Base-by-base conservation (phyloP, 2,329 filamentous ascomycete genomes). In the Pyricularia sp. region DNA sequence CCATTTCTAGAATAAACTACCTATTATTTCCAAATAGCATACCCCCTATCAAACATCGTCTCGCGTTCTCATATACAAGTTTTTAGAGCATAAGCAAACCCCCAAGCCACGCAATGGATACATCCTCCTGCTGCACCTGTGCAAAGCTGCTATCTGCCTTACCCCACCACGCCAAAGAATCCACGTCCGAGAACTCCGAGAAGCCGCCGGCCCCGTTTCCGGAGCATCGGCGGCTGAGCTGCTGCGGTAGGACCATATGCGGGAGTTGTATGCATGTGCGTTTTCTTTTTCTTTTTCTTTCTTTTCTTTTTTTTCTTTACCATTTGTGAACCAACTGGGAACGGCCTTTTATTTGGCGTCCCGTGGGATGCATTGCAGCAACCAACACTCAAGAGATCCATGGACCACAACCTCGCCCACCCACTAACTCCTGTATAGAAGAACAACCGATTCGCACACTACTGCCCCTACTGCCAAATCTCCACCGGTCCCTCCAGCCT, bases 381-480 rank as follows among this genome's bases (percentile, higher is more conserved):
- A 36, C 33, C n/a, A n/a, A 36, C 33, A 12, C n/a, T n/a, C n/a
- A 5, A 36, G 33, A 36, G 33, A 36, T 36, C 33, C 12, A 2
- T 14, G 11, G 11, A 11, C 33, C 12, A 2, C 33, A 6, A 42
- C 3, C 12, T 17, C 33, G 33, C 14, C 17, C 33, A 42, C 14
- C 33, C 14, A 42, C 33, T 42, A 14, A 42, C 33, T 42, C 12
- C 12, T 12, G 12, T 25, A n/a, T 55, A 88, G 86, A 79, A 85
- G 65, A 93, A 93, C 76, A 80, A 83, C 33, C 87, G 91, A 59
- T 93, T 92, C 78, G 84, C 85, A 68, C 80, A 82, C 42, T 88
- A 87, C 76, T 88, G 88, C 75, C 92, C 92, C 0, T 94, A 91
- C 77, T 95, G 92, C 76, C 92, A 94, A 78, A 85, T 92, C 73